Evolutionary conservation across 2,329 filamentous ascomycete species (phyloP).

Genomic region (Microcera coccophila): DNA sequence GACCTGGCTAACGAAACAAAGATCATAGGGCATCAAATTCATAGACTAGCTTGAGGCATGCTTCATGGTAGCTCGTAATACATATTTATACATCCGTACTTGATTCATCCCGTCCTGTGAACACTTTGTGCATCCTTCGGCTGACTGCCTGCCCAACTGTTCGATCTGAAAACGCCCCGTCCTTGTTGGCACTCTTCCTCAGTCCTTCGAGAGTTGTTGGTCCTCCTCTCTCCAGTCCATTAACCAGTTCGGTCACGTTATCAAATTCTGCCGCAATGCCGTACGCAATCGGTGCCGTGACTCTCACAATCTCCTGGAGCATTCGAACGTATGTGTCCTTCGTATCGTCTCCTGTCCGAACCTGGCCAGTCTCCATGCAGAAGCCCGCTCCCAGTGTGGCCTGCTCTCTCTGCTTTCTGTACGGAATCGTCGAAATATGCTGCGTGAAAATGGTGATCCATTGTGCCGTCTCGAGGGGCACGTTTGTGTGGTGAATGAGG

Average conservation of each 20-base stretch:
- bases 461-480: slow-evolving; percentile 60
- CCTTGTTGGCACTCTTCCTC: slow-evolving; percentile 52
- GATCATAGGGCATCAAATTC: not conserved
- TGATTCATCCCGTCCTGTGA: slow-evolving; percentile 52
- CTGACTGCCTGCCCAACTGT: slow-evolving; percentile 57
- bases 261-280: slow-evolving; percentile 62
- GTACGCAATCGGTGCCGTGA: slow-evolving; percentile 69
- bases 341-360: slow-evolving; percentile 62
- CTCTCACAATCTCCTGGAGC: slow-evolving; percentile 69
- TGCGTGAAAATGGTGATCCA: slow-evolving; percentile 74
- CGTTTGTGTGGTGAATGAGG: slow-evolving; percentile 65
- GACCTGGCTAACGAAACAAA: not conserved
- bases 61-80: too few relatives aligned
- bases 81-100: slow-evolving; percentile 52
- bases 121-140: slow-evolving; percentile 56
- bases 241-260: slow-evolving; percentile 54
- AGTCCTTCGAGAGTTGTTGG: slow-evolving; percentile 60
- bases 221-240: slow-evolving; percentile 55
- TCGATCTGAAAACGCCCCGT: slow-evolving; percentile 53
- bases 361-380: slow-evolving; percentile 76
- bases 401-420: slow-evolving; percentile 54
- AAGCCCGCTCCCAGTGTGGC: slow-evolving; percentile 57
- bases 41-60: not conserved
- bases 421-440: slow-evolving; percentile 72
- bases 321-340: slow-evolving; percentile 68